Base-by-base conservation (phyloP, 2,329 filamentous ascomycete species). In the Orbilia blumenaviensis region DNA sequence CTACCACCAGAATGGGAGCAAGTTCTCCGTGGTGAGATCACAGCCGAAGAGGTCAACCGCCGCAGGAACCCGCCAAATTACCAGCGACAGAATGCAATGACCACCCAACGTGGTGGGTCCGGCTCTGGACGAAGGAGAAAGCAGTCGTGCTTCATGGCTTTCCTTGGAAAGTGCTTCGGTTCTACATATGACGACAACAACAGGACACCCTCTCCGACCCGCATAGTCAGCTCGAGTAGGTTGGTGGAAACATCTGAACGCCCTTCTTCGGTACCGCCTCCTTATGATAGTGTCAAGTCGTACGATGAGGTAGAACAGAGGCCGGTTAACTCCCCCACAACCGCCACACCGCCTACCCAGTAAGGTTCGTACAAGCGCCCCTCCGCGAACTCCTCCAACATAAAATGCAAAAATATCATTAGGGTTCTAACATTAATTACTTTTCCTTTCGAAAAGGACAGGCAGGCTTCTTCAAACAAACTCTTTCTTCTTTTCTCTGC, bases 1-100 rank as follows among this genome's bases (percentile, higher is more conserved):
- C 84, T 98, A 80, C 94, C 94, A 0, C 90, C 92, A 3, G 95
- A 98, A 85, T 98, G 94, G 94, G 95, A 96, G 81, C 94, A 95
- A 83, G 87, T 98, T 63, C 87, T 98, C 79, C 71, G 71, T 41
- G 71, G 71, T 23, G 71, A 75, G 52, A 63, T 75, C 56, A 75
- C 71, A 61, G 71, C 71, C 44, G 71, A 75, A 36, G 62, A 75
- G 42, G 71, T 75, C 63, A 75, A 75, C 71, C 29, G 38, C 8
- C 71, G 71, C 46, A 62, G 44, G 32, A 67, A 75, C 36, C 71
- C 71, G 21, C 71, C 71, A 21, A 75, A 75, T 38, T 75, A 75
- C 34, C 71, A 75, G 63, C 63, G 62, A 54, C 71, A 75, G 36
- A 46, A 50, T 32, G 62, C 48, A 10, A 64, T 64, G 61, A 64